Conservation (phyloP, 139 green algal genomes). For the Microglena sp. region DNA sequence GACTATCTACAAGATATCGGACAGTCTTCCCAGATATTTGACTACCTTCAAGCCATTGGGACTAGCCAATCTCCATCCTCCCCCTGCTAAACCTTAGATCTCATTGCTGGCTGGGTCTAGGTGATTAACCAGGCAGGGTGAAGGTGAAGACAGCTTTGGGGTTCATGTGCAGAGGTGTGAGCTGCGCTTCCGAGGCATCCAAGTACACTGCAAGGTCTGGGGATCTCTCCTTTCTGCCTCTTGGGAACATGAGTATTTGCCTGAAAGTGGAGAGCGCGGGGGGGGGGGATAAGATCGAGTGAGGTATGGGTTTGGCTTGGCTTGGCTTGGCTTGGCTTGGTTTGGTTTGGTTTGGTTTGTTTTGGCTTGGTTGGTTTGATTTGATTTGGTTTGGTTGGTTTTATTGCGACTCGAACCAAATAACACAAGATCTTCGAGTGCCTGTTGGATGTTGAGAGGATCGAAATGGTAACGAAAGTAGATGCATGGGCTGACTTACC, state of each 20-base stretch:
- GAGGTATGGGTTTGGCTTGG: no score
- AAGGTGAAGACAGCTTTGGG: slow-evolving; percentile 73
- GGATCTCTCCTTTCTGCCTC: slow-evolving; percentile 31
- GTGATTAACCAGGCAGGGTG: slow-evolving; percentile 63
- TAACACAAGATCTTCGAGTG: not conserved
- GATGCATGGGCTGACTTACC: no score
- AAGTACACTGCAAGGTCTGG: slow-evolving; percentile 58
- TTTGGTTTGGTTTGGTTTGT: not conserved
- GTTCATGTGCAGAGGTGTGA: slow-evolving; percentile 36
- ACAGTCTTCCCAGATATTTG: no score
- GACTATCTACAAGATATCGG: no score
- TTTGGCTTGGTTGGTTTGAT: no score
- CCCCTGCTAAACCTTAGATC: slow-evolving; percentile 37
- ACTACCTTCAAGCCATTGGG: not conserved
- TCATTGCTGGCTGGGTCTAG: slow-evolving; percentile 29
- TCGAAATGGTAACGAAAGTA: no score
- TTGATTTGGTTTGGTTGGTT: no score
- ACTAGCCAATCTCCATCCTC: not conserved
- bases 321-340: no score
- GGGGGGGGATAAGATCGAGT: no score
- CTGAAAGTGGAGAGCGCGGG: slow-evolving; percentile 24
- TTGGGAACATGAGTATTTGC: slow-evolving; percentile 67
- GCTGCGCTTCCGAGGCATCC: slow-evolving; percentile 55
- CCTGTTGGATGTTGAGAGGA: not conserved
- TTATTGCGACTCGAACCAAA: not conserved